Evolutionary conservation across 1,139 yeast genomes (phyloP).

Genomic region (Kodamaea alishanica): DNA sequence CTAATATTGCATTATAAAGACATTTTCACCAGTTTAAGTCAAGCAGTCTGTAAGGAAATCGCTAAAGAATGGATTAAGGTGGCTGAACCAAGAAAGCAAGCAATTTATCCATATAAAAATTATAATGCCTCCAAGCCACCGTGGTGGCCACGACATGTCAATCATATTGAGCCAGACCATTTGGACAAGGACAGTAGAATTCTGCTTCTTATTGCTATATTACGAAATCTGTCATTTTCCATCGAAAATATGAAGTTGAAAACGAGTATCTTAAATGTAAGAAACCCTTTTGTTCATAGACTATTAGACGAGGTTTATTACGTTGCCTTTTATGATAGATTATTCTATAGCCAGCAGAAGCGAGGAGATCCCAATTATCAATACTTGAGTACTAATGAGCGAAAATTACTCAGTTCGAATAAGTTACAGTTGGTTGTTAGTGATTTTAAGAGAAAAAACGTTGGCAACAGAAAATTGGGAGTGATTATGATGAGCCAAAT

Average conservation of each 20-base stretch:
- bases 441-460: slow-evolving; percentile 10
- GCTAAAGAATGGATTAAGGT: slow-evolving; percentile 67
- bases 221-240: slow-evolving; percentile 25
- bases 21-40: slow-evolving; percentile 27
- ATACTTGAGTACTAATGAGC: neutral
- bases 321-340: slow-evolving; percentile 26
- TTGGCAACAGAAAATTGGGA: slow-evolving; percentile 12
- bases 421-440: slow-evolving; percentile 12
- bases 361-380: neutral
- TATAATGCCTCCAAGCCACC: slow-evolving; percentile 49
- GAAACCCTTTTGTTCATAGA: slow-evolving; percentile 11
- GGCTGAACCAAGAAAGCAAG: slow-evolving; percentile 67
- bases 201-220: slow-evolving; percentile 42
- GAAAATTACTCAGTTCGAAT: neutral
- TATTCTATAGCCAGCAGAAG: slow-evolving; percentile 16
- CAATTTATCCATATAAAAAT: slow-evolving; percentile 57
- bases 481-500: slow-evolving; percentile 19
- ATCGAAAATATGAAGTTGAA: slow-evolving; percentile 20
- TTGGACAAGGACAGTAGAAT: slow-evolving; percentile 56
- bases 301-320: slow-evolving; percentile 28
- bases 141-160: slow-evolving; percentile 67
- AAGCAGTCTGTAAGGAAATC: slow-evolving; percentile 54
- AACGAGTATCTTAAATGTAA: slow-evolving; percentile 12
- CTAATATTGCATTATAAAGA: slow-evolving; percentile 10
- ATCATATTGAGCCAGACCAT: slow-evolving; percentile 75